Base-by-base conservation (phyloP, 768 basidiomycete genomes). In the Boletus tomentosulus region DNA sequence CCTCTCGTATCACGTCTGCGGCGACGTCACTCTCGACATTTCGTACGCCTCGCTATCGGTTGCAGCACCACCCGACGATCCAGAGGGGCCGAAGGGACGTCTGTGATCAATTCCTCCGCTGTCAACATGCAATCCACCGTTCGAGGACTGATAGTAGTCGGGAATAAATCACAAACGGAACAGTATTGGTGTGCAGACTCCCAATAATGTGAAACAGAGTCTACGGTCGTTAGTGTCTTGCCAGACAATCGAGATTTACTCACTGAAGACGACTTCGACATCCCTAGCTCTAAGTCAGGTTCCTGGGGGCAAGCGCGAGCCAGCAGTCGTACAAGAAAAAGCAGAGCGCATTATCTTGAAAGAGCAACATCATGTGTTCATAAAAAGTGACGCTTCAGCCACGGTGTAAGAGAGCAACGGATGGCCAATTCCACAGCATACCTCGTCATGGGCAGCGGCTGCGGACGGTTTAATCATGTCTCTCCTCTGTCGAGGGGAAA, bases 121-220 rank as follows among this genome's bases (percentile, higher is more conserved):
- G 25, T 30, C 27, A 44, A 44, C 15, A 30, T 27, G 25, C 13
- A 44, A 16, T 16, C 15, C 25, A 27, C 27, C 43, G n/a, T 16
- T n/a, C 6, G 8, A 1, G 3, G 28, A 47, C 7, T 33, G 41
- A 30, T 57, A 11, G 1, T n/a, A 59, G 33, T 27, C 53, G 58
- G 1, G 46, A 38, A 44, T 48, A 59, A 27, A 59, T 50, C 31
- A 59, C n/a, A 27, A 34, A 58, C 6, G 53, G 58, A 4, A 58
- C n/a, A 16, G 38, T 34, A 10, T 19, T 10, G 15, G 13, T 33
- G 39, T 47, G 57, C 10, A 50, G 45, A 2, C 3, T 15, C n/a
- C 9, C 25, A 27, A 58, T 1, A 1, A 16, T 2, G 1, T 3
- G 0, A 34, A 48, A 59, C 9, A 22, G 1, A 8, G 39, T 9